Percentiles rank a stretch among this genome's conserved stretches.
phyloP scores from a whole-genome alignment of 345 rosid genomes.

The Eucalyptus sp. region DNA sequence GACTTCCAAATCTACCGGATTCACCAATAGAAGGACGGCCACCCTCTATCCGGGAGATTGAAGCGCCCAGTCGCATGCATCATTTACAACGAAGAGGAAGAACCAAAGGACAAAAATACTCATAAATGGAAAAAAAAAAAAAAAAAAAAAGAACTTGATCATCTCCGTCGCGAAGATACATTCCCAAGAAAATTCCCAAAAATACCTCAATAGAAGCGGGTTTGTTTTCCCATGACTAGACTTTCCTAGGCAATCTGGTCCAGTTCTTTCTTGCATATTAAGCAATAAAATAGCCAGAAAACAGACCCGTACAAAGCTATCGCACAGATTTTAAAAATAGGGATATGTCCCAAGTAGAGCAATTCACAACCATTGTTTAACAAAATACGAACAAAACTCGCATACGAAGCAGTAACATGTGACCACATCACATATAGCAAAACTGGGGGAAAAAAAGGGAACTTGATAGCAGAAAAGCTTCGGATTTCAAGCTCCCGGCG shows the following conservation, averaged over 20 bases:
- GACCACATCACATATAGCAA: background rate
- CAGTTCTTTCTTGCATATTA: background rate
- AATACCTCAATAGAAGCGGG: background rate
- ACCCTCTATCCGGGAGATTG: background rate
- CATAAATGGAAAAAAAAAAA: background rate
- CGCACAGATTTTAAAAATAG: background rate
- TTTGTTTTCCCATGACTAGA: background rate
- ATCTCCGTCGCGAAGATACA: background rate
- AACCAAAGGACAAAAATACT: background rate
- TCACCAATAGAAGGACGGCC: background rate
- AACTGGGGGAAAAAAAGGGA: background rate
- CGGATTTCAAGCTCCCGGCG: background rate
- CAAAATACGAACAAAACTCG: background rate
- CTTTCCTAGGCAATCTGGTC: background rate
- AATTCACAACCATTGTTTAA: background rate
- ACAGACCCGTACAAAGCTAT: background rate
- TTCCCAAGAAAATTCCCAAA: background rate
- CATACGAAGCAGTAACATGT: background rate
- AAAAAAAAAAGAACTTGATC: background rate
- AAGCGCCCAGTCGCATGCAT: background rate
- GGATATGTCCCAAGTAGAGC: background rate
- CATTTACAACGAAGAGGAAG: background rate
- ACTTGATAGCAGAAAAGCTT: background rate
- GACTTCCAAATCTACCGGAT: background rate
- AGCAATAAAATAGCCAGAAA: background rate